Percentiles rank a stretch among this genome's conserved stretches.
These are phyloP conservation scores for Nothophaeocryptopus gaeumannii DNA, from an alignment of 2,329 filamentous ascomycete species.

Conservation along the genomic window DNA sequence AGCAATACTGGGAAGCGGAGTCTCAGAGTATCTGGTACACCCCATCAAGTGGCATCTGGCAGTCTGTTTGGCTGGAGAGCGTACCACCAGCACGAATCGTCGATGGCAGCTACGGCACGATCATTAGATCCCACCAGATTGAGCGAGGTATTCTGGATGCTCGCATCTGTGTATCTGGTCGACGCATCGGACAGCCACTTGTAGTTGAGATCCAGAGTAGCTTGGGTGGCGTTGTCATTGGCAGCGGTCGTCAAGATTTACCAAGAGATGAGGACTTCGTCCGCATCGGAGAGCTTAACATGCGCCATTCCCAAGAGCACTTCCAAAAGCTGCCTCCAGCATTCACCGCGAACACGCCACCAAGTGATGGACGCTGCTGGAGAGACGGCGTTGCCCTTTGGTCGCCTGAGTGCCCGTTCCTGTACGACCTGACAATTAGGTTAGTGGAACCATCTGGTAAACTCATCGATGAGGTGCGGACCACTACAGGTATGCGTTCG, in stretches of 20 bases:
- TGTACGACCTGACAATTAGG: slow-evolving; percentile 56
- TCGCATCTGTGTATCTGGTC: slow-evolving; percentile 49
- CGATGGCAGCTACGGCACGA: slow-evolving; percentile 57
- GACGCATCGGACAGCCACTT: slow-evolving; percentile 48
- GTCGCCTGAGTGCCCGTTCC: slow-evolving; percentile 57
- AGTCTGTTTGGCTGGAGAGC: slow-evolving; percentile 66
- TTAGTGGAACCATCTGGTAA: slow-evolving; percentile 45
- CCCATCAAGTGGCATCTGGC: slow-evolving; percentile 72
- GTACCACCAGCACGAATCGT: slow-evolving; percentile 54
- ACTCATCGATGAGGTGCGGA: slow-evolving; percentile 57
- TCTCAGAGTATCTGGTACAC: slow-evolving; percentile 69
- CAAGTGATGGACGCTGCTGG: slow-evolving; percentile 46
- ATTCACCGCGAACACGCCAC: slow-evolving; percentile 36
- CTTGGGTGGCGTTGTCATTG: slow-evolving; percentile 50
- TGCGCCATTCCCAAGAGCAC: slow-evolving; percentile 49
- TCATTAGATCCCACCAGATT: slow-evolving; percentile 56
- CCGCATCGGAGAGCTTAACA: slow-evolving; percentile 44
- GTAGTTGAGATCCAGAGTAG: slow-evolving; percentile 55
- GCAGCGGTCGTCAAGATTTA: slow-evolving; percentile 45
- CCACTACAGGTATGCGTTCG: slow-evolving; percentile 60
- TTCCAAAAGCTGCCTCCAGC: slow-evolving; percentile 40
- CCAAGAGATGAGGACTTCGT: slow-evolving; percentile 52
- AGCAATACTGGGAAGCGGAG: slow-evolving; percentile 60
- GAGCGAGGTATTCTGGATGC: slow-evolving; percentile 52
- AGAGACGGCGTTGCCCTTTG: slow-evolving; percentile 59